These are phyloP conservation scores for Geotrichum siamense DNA, from an alignment of 1,139 yeast genomes.

Conservation along the genomic window DNA sequence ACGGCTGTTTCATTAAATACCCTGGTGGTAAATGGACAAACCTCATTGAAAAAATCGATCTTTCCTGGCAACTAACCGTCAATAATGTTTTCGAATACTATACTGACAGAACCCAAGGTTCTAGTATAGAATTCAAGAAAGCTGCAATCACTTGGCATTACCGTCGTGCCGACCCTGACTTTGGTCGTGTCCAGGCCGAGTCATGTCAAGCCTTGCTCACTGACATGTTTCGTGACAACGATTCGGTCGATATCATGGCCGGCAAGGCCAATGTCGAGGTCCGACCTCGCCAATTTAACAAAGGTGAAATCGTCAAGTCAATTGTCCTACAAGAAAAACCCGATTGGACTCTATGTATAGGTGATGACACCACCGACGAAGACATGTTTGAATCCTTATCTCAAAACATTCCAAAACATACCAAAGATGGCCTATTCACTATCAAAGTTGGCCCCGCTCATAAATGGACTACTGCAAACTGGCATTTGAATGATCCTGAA, in stretches of 20 bases:
- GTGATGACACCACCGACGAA: constrained; percentile 94
- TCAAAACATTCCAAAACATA: constrained; percentile 41
- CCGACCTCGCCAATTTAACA: constrained; percentile 84
- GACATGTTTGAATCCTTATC: constrained; percentile 82
- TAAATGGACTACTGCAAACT: constrained; percentile 76
- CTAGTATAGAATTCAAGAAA: constrained; percentile 75
- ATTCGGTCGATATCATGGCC: constrained; percentile 88
- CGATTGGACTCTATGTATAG: constrained; percentile 79
- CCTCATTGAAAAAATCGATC: constrained; percentile 70
- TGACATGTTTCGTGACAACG: constrained; percentile 51
- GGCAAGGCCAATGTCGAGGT: constrained; percentile 96
- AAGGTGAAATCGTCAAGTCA: constrained; percentile 87
- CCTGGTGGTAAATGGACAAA: constrained; percentile 66
- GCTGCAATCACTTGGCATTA: constrained; percentile 98
- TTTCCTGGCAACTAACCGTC: constrained; percentile 90
- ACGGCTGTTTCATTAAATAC: constrained; percentile 86
- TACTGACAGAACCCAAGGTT: constrained; percentile 85
- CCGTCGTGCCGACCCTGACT: constrained; percentile 85
- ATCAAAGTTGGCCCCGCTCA: constrained; percentile 94
- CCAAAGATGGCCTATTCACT: constrained; percentile 49
- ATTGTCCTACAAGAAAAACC: constrained; percentile 59
- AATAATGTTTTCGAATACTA: constrained; percentile 62
- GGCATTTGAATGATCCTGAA: constrained; percentile 79
- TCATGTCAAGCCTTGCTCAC: constrained; percentile 59
- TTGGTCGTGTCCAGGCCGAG: constrained; percentile 78